Evolutionary conservation across 2,329 filamentous ascomycete genomes (phyloP).

Genomic region (Gliomastix tumulicola): DNA sequence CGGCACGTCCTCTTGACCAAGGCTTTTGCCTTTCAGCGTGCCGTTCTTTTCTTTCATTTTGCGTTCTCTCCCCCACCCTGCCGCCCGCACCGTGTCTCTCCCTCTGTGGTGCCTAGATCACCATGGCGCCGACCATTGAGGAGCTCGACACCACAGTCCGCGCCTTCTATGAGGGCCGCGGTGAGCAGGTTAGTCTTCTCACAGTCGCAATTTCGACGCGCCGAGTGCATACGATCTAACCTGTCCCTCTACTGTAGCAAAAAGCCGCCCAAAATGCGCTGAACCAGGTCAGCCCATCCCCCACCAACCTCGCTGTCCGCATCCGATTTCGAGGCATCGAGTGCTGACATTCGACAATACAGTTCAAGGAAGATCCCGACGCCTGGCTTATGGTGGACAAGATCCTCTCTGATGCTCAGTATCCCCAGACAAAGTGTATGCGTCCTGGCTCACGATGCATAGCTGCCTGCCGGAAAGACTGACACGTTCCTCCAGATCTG

Average conservation of each 20-base stretch:
- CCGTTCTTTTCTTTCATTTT: neutral
- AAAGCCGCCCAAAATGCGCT: conserved; percentile 89
- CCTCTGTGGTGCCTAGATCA: too few relatives aligned
- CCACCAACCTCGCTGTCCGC: conserved; percentile 1
- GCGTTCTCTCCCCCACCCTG: conserved; percentile 16
- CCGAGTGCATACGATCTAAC: too few relatives aligned
- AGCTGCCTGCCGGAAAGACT: neutral
- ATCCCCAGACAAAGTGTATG: conserved; percentile 94
- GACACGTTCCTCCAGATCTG: conserved; percentile 74
- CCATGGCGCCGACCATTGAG: conserved; percentile 69
- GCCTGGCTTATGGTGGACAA: conserved; percentile 97
- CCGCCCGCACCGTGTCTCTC: conserved; percentile 22
- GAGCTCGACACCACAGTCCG: conserved; percentile 96
- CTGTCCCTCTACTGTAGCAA: conserved; percentile 57
- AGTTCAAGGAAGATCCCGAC: conserved; percentile 99
- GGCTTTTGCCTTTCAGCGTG: too few relatives aligned
- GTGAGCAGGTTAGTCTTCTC: conserved; percentile 66
- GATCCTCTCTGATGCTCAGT: conserved; percentile 87
- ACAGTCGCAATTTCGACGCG: too few relatives aligned
- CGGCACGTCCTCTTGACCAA: neutral
- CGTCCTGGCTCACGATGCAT: conserved; percentile 13
- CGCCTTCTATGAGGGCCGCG: conserved; percentile 94
- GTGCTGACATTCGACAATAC: conserved; percentile 8
- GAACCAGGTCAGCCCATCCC: conserved; percentile 66
- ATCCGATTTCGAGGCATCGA: neutral